phyloP scores from a whole-genome alignment of 768 basidiomycete species.

The Suillus weaverae region DNA sequence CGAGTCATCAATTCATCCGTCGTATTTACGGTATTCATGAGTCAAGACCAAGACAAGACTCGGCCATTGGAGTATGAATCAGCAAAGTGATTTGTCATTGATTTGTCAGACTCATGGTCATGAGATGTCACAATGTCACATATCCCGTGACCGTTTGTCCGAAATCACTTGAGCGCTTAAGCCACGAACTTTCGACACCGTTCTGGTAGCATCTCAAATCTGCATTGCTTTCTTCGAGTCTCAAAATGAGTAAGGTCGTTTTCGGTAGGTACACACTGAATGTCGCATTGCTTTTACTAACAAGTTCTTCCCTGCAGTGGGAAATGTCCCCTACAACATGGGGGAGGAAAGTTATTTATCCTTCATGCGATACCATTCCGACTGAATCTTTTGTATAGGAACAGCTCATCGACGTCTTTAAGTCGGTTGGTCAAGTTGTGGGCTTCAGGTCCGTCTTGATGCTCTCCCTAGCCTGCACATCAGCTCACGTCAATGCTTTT shows the following conservation, averaged over 20 bases:
- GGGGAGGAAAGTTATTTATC: slow-evolving; percentile 51
- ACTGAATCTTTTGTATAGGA: slow-evolving; percentile 43
- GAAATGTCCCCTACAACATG: slow-evolving; percentile 91
- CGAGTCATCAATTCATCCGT: neutral
- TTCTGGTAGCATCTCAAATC: neutral
- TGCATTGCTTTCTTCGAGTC: neutral
- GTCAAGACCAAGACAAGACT: neutral
- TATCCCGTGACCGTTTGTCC: neutral
- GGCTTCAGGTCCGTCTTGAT: slow-evolving; percentile 69
- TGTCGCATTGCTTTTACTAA: neutral
- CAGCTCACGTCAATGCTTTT: slow-evolving; percentile 10
- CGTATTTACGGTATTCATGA: neutral
- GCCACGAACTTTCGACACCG: neutral
- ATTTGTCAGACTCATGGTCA: no score
- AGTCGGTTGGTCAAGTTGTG: slow-evolving; percentile 82
- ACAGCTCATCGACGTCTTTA: slow-evolving; percentile 85
- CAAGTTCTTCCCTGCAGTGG: slow-evolving; percentile 46
- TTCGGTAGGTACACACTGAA: slow-evolving; percentile 50
- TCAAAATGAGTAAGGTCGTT: slow-evolving; percentile 66
- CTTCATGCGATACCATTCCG: slow-evolving; percentile 10
- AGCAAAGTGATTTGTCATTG: neutral
- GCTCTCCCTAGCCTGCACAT: neutral
- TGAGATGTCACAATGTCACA: neutral
- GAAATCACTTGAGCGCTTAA: neutral
- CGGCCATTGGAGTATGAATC: neutral